phyloP scores from a whole-genome alignment of 331 rosid genomes.

The Rosa hybrid region DNA sequence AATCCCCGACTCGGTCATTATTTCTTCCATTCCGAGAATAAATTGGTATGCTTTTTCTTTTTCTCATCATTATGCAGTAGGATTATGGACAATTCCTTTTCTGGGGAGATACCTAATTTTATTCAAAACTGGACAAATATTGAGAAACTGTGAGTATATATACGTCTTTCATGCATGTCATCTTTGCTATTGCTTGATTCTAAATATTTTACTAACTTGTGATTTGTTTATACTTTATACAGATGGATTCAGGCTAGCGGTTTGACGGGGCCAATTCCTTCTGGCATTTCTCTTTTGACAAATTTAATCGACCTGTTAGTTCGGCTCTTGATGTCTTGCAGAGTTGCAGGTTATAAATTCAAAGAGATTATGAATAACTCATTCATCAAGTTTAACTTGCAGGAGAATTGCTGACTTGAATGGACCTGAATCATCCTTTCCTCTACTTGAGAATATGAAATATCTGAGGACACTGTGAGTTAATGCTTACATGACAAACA shows the following conservation, averaged over 20 bases:
- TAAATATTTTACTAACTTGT: neutral
- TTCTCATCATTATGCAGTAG: slow-evolving; percentile 47
- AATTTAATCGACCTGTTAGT: slow-evolving; percentile 61
- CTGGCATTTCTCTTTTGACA: slow-evolving; percentile 37
- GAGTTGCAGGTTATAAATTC: neutral
- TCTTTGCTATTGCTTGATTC: neutral
- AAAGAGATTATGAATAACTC: slow-evolving; percentile 1
- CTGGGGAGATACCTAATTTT: slow-evolving; percentile 66
- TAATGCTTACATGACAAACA: neutral
- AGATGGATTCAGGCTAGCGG: slow-evolving; percentile 75
- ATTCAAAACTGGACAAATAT: slow-evolving; percentile 60
- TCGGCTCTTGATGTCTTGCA: neutral
- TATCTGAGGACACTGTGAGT: slow-evolving; percentile 52
- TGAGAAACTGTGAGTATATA: slow-evolving; percentile 35
- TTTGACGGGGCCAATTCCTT: slow-evolving; percentile 77
- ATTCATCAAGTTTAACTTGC: slow-evolving; percentile 18
- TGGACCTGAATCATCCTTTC: slow-evolving; percentile 50
- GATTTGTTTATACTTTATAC: slow-evolving; percentile 4
- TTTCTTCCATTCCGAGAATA: neutral
- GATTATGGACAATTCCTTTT: slow-evolving; percentile 52
- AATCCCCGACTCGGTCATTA: too few species aligned
- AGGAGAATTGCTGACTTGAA: slow-evolving; percentile 80
- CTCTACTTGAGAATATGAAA: slow-evolving; percentile 35
- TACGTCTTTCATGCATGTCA: neutral
- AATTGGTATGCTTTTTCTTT: neutral